A percentile compares a stretch with the other conserved stretches of the same genome.
These are phyloP conservation scores for Trichosanthes cucumerina DNA, from an alignment of 306 rosid genomes.

Conservation along the genomic window DNA sequence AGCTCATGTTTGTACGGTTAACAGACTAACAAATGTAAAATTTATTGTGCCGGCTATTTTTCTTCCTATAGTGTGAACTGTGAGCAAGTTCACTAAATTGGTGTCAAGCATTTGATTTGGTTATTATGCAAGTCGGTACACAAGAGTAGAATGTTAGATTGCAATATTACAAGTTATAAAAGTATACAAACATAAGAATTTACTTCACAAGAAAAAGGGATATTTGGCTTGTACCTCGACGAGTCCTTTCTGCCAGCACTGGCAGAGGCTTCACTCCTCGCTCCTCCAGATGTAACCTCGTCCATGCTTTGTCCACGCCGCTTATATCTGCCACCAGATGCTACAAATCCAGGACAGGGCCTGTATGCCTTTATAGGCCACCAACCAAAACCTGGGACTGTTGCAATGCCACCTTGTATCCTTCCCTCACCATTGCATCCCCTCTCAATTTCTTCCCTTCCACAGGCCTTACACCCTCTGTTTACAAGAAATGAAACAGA, in stretches of 20 bases:
- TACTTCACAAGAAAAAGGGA: not conserved
- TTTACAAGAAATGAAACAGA: slow-evolving; percentile 7
- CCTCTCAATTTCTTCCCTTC: slow-evolving; percentile 64
- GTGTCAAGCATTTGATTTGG: not conserved
- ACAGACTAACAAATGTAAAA: not conserved
- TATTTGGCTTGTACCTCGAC: slow-evolving; percentile 21
- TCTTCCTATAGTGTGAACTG: not conserved
- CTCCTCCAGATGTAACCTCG: slow-evolving; percentile 83
- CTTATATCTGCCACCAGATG: slow-evolving; percentile 73
- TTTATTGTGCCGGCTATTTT: not conserved
- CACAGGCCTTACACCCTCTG: slow-evolving; percentile 85
- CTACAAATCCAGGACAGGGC: slow-evolving; percentile 85
- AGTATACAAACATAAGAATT: not conserved
- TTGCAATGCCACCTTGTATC: slow-evolving; percentile 92
- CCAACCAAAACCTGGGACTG: slow-evolving; percentile 95
- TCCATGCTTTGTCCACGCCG: slow-evolving; percentile 90
- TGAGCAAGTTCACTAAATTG: not conserved
- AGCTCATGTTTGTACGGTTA: not conserved
- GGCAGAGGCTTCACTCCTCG: slow-evolving; percentile 19
- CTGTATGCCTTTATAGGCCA: slow-evolving; percentile 98
- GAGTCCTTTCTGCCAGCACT: slow-evolving; percentile 14
- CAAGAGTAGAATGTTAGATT: not conserved
- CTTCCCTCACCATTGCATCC: slow-evolving; percentile 97
- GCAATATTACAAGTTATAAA: not conserved
- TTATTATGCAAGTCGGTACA: not conserved